These are phyloP conservation scores for Pseudogymnoascus sp. DNA, from an alignment of 2,329 filamentous ascomycete genomes.

Conservation along the genomic window DNA sequence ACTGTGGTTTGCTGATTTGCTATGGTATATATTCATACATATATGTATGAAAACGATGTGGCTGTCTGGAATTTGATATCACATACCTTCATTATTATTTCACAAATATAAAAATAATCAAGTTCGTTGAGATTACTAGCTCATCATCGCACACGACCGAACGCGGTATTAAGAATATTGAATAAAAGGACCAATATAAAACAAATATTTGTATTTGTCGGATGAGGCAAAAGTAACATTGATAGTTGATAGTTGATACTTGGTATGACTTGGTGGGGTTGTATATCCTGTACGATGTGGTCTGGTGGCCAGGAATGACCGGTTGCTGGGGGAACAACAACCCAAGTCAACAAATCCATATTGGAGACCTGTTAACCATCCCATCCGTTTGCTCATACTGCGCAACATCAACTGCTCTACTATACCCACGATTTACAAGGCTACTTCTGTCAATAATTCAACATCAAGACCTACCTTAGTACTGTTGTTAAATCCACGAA, in stretches of 20 bases:
- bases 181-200: background rate
- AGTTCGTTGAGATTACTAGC: background rate
- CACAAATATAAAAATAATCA: background rate
- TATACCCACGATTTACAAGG: background rate
- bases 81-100: background rate
- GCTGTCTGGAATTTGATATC: background rate
- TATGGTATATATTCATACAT: background rate
- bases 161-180: background rate
- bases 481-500: background rate
- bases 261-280: background rate
- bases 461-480: background rate
- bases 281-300: background rate
- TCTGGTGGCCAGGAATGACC: background rate
- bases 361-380: background rate
- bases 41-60: background rate
- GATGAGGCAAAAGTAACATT: background rate
- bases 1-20: background rate
- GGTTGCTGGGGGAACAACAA: slow-evolving; percentile 8
- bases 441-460: background rate
- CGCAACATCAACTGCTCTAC: background rate
- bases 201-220: background rate
- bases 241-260: background rate
- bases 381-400: background rate
- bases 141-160: background rate
- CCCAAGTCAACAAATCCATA: slow-evolving; percentile 5